Evolutionary conservation across 2,329 filamentous ascomycete genomes (phyloP), one percentile per base, ranked within the genome.

Genomic region (Hymenoscyphus repandus): DNA sequence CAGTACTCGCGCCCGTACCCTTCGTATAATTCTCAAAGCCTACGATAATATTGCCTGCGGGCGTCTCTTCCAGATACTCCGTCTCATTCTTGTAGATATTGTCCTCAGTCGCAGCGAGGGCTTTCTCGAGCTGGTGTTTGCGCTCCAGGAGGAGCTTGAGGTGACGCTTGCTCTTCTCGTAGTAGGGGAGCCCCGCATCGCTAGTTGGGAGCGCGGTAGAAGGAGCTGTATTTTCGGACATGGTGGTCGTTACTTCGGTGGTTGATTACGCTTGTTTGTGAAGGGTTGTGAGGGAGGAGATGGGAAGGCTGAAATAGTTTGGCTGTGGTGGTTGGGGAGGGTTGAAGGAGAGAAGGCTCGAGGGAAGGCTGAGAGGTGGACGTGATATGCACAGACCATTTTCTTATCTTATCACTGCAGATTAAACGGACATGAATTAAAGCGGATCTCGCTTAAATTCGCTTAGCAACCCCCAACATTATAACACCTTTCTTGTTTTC

Each of bases 1-100:
- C 38, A 15, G 22, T 68, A 10, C 83, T 77, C 4, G 78, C 77
- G 3, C 77, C 74, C 1, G 78, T 79, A 49, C 89, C 91, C 70
- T 99, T 99, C 75, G 96, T 95, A 72, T 97, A 99, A 67, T 90
- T 95, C 69, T 99, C 93, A 69, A 99, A 99, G 18, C 93, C 93
- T 44, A 88, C 90, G 68, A 99, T 92, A 66, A 99, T 97, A 72
- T 99, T 99, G 40, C 93, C 93, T 61, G 77, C 82, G 12, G 84
- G 85, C 4, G 90, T 95, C 63, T 90, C 90, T 68, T 97, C 92
- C 46, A 99, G 82, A 68, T 99, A 99, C 15, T 85, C 79, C 51
- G 85, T 82, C 69, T 99, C 93, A 64, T 89, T 86, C 57, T 86
- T 83, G 66, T 80, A 83, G 62, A 99, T 97, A 58, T 80, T 79